These are phyloP conservation scores for Clavaria fumosa DNA, from an alignment of 768 basidiomycete species.

Conservation along the genomic window DNA sequence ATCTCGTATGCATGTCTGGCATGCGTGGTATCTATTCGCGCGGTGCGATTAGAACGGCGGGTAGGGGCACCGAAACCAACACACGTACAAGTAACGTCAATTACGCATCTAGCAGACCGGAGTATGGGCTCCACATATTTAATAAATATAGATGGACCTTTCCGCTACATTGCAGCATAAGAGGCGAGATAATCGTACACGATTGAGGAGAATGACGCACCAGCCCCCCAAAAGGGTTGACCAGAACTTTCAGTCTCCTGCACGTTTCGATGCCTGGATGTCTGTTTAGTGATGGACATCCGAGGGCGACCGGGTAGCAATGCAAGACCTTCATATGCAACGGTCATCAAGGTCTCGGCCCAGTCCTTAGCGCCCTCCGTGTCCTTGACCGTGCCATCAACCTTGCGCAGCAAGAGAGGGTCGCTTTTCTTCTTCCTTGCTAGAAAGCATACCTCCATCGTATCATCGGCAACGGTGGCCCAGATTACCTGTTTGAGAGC, in stretches of 20 bases:
- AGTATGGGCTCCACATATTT: conserved; percentile 59
- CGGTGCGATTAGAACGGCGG: too few relatives aligned
- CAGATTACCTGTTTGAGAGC: conserved; percentile 40
- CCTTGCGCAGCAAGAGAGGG: conserved; percentile 23
- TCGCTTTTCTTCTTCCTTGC: conserved; percentile 27
- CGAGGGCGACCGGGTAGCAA: conserved; percentile 1
- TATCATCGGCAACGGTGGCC: conserved; percentile 23
- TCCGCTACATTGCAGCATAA: conserved; percentile 31
- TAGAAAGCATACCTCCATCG: conserved; percentile 39
- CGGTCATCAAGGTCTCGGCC: conserved; percentile 36
- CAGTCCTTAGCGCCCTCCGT: conserved; percentile 31
- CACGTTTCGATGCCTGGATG: conserved; percentile 34
- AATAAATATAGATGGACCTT: conserved; percentile 35
- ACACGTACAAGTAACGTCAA: conserved; percentile 42
- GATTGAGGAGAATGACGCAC: conserved; percentile 25
- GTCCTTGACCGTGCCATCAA: conserved; percentile 28
- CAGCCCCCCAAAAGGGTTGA: conserved; percentile 72
- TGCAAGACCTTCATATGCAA: conserved; percentile 45
- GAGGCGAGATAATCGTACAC: conserved; percentile 1
- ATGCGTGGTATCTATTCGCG: conserved; percentile 56
- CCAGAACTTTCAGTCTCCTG: conserved; percentile 46
- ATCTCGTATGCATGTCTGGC: conserved; percentile 53
- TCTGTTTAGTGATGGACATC: background rate
- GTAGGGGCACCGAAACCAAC: background rate
- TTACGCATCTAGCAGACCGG: conserved; percentile 42